Evolutionary conservation across 495 filamentous ascomycete genomes (phyloP), one percentile per base, ranked within the genome.

Genomic region (Penicillium lagena): DNA sequence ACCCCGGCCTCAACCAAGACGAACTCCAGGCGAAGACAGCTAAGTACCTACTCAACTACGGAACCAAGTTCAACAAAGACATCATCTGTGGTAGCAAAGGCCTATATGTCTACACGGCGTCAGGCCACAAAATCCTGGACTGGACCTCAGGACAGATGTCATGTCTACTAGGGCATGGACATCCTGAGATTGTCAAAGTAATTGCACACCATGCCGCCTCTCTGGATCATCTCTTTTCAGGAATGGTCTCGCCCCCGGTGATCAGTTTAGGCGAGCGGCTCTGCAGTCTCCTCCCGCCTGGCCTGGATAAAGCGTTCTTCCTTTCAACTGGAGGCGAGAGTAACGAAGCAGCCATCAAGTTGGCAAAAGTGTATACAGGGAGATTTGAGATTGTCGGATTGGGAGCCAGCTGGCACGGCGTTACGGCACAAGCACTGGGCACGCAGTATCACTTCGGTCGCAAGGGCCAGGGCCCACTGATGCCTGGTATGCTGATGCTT

Each of bases 81-180:
- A 38, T 58, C 17, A 56, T 59, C 32, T 45, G 38, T 29, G 53
- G 40, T 17, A 54, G 52, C 40, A 52, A 46, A 42, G 62, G 62
- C 4, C 47, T 54, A 11, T 48, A 49, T 12, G 51, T 63, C 9
- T 51, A 59, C 36, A 47, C 50, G 28, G 43, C 46, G 10, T 52
- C 45, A 31, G 54, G 58, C 13, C 62, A 60, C 28, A 57, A 58
- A 31, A 61, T 76, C 8, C 55, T 72, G 1, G 70, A 74, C 56
- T 74, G 58, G 52, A 77, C 72, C 0, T 75, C 72, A 0, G 74
- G 74, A 8, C 72, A 77, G 42, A 75, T 76, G 71, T 67, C 64
- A 8, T 77, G 64, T 38, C 55, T 77, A 7, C 59, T 78, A 10
- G 74, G 74, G 6, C 74, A 78, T 38, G 64, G 63, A 1, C 62